Conservation (phyloP, 192 early-diverging fungal species). For the Chytriomyces hyalinus region DNA sequence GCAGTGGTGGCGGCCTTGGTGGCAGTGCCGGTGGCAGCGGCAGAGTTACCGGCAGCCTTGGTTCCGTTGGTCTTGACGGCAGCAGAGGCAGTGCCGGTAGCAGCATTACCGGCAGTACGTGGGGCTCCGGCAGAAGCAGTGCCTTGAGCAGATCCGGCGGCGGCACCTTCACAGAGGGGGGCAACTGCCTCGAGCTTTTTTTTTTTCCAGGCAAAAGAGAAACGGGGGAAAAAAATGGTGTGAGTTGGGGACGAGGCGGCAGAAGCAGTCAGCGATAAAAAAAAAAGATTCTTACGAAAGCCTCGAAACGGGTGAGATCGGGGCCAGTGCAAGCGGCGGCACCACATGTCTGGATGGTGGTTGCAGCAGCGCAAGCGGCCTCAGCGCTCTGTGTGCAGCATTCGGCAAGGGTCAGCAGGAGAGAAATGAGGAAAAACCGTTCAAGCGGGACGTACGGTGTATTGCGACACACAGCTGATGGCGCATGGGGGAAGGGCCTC, state of each 20-base stretch:
- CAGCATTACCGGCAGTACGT: background rate
- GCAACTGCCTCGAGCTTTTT: background rate
- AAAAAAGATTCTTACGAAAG: background rate
- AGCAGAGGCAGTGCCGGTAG: conserved; percentile 1
- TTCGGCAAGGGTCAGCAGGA: background rate
- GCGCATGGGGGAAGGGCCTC: background rate
- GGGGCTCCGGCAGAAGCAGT: background rate
- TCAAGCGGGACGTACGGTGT: background rate
- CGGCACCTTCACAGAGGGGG: background rate
- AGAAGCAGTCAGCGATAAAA: background rate
- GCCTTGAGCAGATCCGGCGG: background rate
- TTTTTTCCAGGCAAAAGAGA: background rate
- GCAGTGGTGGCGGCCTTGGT: background rate
- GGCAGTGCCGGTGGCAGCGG: background rate
- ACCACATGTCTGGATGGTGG: background rate
- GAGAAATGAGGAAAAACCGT: too few species aligned
- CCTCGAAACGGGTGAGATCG: background rate
- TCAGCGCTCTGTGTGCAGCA: background rate
- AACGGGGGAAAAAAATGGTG: background rate
- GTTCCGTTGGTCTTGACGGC: background rate
- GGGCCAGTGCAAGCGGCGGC: background rate
- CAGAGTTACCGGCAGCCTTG: background rate
- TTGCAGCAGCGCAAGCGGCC: background rate
- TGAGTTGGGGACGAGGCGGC: background rate
- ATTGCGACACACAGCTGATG: background rate